Conservation (phyloP, 2,329 filamentous ascomycete genomes). For the Talaromyces pinophilus region DNA sequence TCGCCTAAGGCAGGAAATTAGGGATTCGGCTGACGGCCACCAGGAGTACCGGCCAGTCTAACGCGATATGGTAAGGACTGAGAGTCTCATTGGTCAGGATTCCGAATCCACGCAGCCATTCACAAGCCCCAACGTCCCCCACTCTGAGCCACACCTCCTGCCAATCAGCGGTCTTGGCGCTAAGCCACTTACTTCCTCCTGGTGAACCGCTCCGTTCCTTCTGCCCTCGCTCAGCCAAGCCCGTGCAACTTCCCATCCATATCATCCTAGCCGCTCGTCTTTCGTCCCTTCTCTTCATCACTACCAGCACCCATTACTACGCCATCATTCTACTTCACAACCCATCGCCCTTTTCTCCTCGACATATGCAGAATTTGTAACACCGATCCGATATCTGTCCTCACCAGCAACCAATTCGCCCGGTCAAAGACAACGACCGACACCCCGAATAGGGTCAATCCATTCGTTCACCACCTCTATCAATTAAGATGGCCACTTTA, state of each 20-base stretch:
- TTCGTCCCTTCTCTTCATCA: background rate
- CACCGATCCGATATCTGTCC: background rate
- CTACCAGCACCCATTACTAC: background rate
- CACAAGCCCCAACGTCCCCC: background rate
- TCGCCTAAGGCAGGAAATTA: background rate
- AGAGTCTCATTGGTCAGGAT: background rate
- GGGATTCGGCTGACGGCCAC: background rate
- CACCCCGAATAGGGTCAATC: background rate
- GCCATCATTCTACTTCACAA: background rate
- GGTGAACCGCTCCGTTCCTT: background rate
- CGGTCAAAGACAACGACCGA: no score
- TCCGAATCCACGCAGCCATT: background rate
- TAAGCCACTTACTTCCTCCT: background rate
- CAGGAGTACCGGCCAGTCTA: background rate
- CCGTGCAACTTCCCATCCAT: background rate
- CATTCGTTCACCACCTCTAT: conserved; percentile 5
- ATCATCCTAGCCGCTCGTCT: background rate
- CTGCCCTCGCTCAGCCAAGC: background rate
- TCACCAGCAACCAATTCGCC: background rate
- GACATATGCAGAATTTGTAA: background rate
- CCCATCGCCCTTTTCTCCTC: background rate
- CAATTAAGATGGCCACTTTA: conserved; percentile 29
- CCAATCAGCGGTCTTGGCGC: conserved; percentile 10
- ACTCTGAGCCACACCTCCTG: conserved; percentile 1
- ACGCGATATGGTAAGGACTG: background rate